phyloP scores from a whole-genome alignment of 75 land plant genomes.

The Ceratopteris richardii region DNA sequence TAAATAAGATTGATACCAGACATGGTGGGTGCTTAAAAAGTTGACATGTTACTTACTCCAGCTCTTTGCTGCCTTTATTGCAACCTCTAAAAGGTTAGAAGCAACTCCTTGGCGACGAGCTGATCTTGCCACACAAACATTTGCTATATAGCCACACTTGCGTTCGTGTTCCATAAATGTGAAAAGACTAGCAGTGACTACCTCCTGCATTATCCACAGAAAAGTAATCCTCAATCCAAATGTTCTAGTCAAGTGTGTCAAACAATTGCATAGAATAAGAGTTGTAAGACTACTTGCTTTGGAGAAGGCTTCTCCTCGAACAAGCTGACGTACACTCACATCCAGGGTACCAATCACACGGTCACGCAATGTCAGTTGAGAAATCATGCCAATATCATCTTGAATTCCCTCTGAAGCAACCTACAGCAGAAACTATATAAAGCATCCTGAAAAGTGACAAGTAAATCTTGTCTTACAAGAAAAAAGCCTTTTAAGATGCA shows the following conservation, averaged over 20 bases:
- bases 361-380: constrained; percentile 10
- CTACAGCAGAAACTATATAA: neutral
- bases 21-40: too few species aligned
- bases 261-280: neutral
- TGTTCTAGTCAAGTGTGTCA: neutral
- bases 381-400: neutral
- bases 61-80: constrained; percentile 33
- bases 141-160: constrained; percentile 51
- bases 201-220: neutral
- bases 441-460: neutral
- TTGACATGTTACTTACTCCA: constrained; percentile 43
- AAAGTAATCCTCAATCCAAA: neutral
- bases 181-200: neutral
- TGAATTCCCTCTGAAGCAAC: neutral
- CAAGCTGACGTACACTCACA: constrained; percentile 42
- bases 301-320: constrained; percentile 48
- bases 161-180: constrained; percentile 3
- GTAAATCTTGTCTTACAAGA: neutral
- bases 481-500: neutral
- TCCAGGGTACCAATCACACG: constrained; percentile 69
- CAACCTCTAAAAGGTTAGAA: constrained; percentile 40
- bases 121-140: constrained; percentile 62
- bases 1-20: too few species aligned
- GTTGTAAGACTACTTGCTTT: constrained; percentile 26
- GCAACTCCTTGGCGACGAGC: constrained; percentile 71